Conservation (phyloP, 2,329 filamentous ascomycete species). For the Metarhizium brunneum region DNA sequence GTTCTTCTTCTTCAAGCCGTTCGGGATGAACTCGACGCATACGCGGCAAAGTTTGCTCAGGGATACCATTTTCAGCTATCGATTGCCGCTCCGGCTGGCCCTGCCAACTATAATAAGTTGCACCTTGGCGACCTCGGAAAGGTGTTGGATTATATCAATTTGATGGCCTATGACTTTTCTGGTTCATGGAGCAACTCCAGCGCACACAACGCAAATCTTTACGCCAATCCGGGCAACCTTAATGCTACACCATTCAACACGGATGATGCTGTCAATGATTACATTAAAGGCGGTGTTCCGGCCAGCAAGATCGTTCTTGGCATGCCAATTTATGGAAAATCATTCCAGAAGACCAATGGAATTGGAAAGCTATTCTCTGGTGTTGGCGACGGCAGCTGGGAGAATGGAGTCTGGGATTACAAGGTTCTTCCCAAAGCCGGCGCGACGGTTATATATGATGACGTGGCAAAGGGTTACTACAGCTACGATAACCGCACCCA, state of each 20-base stretch:
- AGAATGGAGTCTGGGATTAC: constrained; percentile 71
- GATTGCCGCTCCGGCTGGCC: constrained; percentile 42
- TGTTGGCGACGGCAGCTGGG: constrained; percentile 60
- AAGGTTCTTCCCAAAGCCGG: constrained; percentile 61
- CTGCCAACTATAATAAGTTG: constrained; percentile 37
- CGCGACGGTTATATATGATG: constrained; percentile 48
- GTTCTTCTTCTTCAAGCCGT: constrained; percentile 34
- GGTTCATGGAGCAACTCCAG: constrained; percentile 58
- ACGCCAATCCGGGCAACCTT: constrained; percentile 42
- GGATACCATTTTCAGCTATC: constrained; percentile 45
- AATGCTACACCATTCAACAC: constrained; percentile 61
- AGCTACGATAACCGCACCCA: constrained; percentile 53
- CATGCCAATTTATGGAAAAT: constrained; percentile 51
- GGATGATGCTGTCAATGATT: constrained; percentile 54
- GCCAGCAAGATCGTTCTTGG: constrained; percentile 63
- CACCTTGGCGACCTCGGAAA: constrained; percentile 37
- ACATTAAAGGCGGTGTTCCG: constrained; percentile 53
- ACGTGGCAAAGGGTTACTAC: constrained; percentile 53
- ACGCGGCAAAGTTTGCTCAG: constrained; percentile 32
- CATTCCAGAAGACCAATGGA: constrained; percentile 41
- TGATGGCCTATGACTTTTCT: constrained; percentile 73
- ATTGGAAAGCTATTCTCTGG: constrained; percentile 55
- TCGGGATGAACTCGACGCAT: constrained; percentile 37
- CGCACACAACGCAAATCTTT: constrained; percentile 67
- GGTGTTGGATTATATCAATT: constrained; percentile 47